A percentile compares a stretch with the other conserved stretches of the same genome.
These are phyloP conservation scores for Zanthoxylum bungeanum DNA, from an alignment of 345 rosid genomes.

Conservation along the genomic window DNA sequence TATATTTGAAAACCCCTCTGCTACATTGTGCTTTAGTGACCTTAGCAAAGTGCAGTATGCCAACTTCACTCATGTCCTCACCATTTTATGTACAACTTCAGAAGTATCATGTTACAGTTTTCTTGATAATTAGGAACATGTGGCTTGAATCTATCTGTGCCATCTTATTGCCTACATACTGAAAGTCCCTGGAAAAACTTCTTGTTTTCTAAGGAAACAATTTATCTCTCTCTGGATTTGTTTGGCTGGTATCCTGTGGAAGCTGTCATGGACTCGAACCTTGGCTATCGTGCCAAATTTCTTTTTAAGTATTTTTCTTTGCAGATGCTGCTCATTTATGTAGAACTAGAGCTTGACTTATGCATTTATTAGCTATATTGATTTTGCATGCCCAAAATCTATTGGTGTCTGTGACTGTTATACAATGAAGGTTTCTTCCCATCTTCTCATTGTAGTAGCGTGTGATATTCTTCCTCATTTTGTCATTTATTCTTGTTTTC, in stretches of 20 bases:
- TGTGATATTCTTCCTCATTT: conserved; percentile 12
- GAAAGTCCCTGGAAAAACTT: neutral
- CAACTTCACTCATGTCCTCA: neutral
- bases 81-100: neutral
- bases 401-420: neutral
- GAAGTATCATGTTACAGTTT: neutral
- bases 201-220: neutral
- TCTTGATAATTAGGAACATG: neutral
- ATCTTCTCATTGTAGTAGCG: neutral
- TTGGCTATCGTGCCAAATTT: neutral
- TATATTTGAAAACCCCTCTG: neutral
- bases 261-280: neutral
- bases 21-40: neutral
- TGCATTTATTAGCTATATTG: neutral
- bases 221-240: neutral
- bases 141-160: neutral
- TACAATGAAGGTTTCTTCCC: neutral
- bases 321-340: neutral
- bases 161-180: neutral
- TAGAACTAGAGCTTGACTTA: neutral
- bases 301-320: neutral
- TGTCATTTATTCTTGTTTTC: conserved; percentile 27
- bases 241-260: neutral
- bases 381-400: neutral
- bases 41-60: neutral